A percentile compares a stretch with the other conserved stretches of the same genome.
These are phyloP conservation scores for Strigomonas oncopelti DNA, from an alignment of 208 protist genomes.

Conservation along the genomic window DNA sequence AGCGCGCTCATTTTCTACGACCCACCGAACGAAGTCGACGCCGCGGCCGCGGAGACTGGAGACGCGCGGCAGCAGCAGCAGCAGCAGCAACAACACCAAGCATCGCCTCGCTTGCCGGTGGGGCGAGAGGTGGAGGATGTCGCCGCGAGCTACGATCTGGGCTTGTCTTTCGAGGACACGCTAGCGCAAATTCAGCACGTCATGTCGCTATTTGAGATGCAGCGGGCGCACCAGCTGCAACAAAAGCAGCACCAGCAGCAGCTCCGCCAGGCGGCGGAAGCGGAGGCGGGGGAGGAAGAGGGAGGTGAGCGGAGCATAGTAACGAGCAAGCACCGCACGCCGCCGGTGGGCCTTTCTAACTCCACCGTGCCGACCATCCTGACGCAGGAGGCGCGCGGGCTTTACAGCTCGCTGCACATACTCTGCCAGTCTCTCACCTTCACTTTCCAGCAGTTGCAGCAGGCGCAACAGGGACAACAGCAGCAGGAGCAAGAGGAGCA, in stretches of 20 bases:
- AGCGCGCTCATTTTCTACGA: slow-evolving; percentile 28
- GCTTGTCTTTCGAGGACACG: slow-evolving; percentile 7
- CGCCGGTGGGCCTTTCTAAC: slow-evolving; percentile 28
- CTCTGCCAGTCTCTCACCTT: slow-evolving; percentile 18
- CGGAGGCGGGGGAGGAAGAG: slow-evolving; percentile 13
- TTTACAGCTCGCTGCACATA: slow-evolving; percentile 60
- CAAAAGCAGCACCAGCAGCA: not conserved
- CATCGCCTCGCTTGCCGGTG: not conserved
- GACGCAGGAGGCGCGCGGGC: slow-evolving; percentile 50
- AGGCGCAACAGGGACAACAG: not conserved
- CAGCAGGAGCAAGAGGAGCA: too few species aligned
- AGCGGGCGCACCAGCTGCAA: slow-evolving; percentile 1
- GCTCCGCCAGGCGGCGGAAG: not conserved
- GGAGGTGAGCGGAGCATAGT: slow-evolving; percentile 1
- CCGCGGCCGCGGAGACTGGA: not conserved
- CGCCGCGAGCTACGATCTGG: slow-evolving; percentile 14
- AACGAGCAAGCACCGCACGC: not conserved
- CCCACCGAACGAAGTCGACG: not conserved
- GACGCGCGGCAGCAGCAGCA: not conserved
- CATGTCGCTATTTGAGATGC: slow-evolving; percentile 18
- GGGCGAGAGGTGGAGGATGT: slow-evolving; percentile 2
- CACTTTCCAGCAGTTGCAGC: not conserved
- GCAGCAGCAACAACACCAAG: not conserved
- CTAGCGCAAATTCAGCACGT: slow-evolving; percentile 17
- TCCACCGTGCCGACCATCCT: slow-evolving; percentile 53